Evolutionary conservation across 1,284 basidiomycete genomes (phyloP).

Genomic region (Sporisorium scitamineum): DNA sequence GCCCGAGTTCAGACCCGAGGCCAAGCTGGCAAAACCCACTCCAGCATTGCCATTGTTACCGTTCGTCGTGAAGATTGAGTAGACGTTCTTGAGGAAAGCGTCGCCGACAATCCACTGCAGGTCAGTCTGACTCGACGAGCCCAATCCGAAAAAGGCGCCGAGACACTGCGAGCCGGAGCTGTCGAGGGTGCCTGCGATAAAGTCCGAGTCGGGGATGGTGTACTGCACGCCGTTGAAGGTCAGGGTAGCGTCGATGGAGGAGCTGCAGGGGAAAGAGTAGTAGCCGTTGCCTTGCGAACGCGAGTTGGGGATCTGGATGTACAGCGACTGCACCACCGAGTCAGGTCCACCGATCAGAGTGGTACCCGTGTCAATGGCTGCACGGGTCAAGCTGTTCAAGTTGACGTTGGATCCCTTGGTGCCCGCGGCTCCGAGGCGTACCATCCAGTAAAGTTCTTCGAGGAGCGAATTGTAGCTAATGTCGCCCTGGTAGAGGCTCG

Average conservation of each 20-base stretch:
- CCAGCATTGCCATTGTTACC: constrained; percentile 14
- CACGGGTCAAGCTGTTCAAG: constrained; percentile 31
- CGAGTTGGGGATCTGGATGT: constrained; percentile 54
- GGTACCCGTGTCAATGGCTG: constrained; percentile 67
- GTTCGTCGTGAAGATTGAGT: constrained; percentile 52
- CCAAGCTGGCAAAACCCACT: constrained; percentile 61
- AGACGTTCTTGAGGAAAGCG: constrained; percentile 64
- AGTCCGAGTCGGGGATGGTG: constrained; percentile 47
- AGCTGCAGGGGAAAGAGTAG: constrained; percentile 60
- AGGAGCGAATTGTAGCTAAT: constrained; percentile 51
- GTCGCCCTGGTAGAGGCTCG: constrained; percentile 49
- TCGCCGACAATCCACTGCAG: constrained; percentile 65
- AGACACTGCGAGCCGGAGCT: constrained; percentile 42
- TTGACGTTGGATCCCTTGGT: constrained; percentile 22
- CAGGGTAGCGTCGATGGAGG: constrained; percentile 47
- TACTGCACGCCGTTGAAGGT: constrained; percentile 58
- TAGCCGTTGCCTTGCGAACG: constrained; percentile 49
- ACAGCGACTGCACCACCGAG: constrained; percentile 46
- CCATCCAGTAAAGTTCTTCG: constrained; percentile 56
- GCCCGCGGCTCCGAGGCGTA: constrained; percentile 50
- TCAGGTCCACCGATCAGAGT: constrained; percentile 64
- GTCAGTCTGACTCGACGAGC: constrained; percentile 22
- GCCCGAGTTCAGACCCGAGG: constrained; percentile 47
- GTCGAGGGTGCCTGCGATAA: constrained; percentile 42
- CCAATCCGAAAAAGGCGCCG: constrained; percentile 61